Conservation (phyloP, 352 stramenopile species). For the Achlya hypogyna region DNA sequence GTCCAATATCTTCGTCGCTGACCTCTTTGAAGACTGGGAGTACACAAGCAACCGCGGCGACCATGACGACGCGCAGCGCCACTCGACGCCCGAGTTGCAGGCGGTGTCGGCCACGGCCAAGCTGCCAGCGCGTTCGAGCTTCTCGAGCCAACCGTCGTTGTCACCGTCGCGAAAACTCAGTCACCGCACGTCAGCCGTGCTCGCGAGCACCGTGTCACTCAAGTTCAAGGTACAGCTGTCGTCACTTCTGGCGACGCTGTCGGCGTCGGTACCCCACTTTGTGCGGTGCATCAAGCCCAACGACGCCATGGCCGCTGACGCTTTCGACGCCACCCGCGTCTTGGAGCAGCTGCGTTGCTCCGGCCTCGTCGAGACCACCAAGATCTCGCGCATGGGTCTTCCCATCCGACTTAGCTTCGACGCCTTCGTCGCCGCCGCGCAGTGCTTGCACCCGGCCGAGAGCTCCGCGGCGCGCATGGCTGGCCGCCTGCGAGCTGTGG, state of each 20-base stretch:
- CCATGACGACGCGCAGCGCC: constrained; percentile 45
- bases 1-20: constrained; percentile 49
- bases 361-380: constrained; percentile 80
- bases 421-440: constrained; percentile 84
- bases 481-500: not conserved
- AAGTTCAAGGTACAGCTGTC: constrained; percentile 93
- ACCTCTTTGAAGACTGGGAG: constrained; percentile 77
- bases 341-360: constrained; percentile 80
- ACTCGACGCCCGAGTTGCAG: not conserved
- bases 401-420: constrained; percentile 93
- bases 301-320: constrained; percentile 43
- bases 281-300: constrained; percentile 88
- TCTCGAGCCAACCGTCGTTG: constrained; percentile 42
- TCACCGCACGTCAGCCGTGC: constrained; percentile 43
- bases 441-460: constrained; percentile 11
- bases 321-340: constrained; percentile 60
- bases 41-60: constrained; percentile 37
- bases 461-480: not conserved
- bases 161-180: constrained; percentile 56
- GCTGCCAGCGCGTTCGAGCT: not conserved
- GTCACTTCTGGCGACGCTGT: constrained; percentile 90
- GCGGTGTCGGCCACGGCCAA: not conserved
- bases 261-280: constrained; percentile 90
- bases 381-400: constrained; percentile 82
- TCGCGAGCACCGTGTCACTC: constrained; percentile 67